Conservation (phyloP, 768 basidiomycete genomes). For the Trametes cinnabarina region DNA sequence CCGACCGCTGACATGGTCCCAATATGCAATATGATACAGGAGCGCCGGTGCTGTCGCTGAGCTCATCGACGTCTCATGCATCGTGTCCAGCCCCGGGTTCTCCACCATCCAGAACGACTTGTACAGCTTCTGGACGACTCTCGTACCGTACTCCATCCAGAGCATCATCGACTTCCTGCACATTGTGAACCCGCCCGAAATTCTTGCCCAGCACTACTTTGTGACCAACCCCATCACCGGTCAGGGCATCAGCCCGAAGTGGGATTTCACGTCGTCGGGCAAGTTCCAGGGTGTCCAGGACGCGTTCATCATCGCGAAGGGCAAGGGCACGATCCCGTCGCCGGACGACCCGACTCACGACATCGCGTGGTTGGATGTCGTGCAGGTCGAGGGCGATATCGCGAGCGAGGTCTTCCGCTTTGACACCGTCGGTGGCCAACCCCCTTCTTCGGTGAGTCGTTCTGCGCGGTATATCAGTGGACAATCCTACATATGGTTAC, state of each 20-base stretch:
- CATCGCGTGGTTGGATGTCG: slow-evolving; percentile 38
- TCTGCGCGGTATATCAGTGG: background rate
- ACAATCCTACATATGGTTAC: background rate
- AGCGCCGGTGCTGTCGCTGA: slow-evolving; percentile 40
- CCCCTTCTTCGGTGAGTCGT: slow-evolving; percentile 28
- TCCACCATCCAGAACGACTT: slow-evolving; percentile 17
- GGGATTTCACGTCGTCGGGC: slow-evolving; percentile 34
- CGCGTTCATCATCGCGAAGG: slow-evolving; percentile 29
- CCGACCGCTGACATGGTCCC: background rate
- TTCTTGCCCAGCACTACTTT: slow-evolving; percentile 40
- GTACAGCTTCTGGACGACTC: slow-evolving; percentile 19
- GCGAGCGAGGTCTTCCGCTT: slow-evolving; percentile 30
- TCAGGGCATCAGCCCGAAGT: slow-evolving; percentile 30
- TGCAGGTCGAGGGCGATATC: slow-evolving; percentile 26
- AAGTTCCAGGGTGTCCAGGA: slow-evolving; percentile 17
- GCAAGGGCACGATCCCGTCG: slow-evolving; percentile 26
- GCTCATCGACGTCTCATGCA: slow-evolving; percentile 34
- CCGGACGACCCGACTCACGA: slow-evolving; percentile 28
- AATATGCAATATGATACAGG: slow-evolving; percentile 27
- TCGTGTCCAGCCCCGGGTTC: slow-evolving; percentile 20
- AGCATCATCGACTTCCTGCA: slow-evolving; percentile 23
- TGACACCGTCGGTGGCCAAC: slow-evolving; percentile 34
- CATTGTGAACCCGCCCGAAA: slow-evolving; percentile 20
- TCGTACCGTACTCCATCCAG: slow-evolving; percentile 18
- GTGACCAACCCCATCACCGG: slow-evolving; percentile 31